phyloP scores from a whole-genome alignment of 495 filamentous ascomycete species.

The Staphylotrichum tortipilum region DNA sequence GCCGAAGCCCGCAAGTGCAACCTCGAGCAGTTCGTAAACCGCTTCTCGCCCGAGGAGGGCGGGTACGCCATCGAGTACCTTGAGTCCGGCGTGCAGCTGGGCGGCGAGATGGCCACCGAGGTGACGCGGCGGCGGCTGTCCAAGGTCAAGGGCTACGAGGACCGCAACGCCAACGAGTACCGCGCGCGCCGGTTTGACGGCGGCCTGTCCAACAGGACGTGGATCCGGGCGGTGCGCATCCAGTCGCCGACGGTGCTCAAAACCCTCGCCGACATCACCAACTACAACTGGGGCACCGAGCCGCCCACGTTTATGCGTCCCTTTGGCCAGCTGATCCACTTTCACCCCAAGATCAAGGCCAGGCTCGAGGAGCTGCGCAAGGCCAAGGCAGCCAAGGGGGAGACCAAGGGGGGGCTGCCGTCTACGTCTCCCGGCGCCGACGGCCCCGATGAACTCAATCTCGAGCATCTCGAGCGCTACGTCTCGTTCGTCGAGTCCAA shows the following conservation, averaged over 20 bases:
- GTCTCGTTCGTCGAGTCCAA: background rate
- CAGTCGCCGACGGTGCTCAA: background rate
- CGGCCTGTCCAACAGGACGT: background rate
- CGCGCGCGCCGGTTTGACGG: background rate
- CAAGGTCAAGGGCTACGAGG: background rate
- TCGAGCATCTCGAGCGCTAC: background rate
- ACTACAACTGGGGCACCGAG: background rate
- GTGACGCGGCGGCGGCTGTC: background rate
- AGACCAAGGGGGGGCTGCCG: no score
- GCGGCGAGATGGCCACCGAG: background rate
- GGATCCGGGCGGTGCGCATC: background rate
- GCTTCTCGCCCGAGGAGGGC: background rate
- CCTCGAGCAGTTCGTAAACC: background rate
- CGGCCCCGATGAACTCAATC: no score
- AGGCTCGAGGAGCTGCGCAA: background rate
- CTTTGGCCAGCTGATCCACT: background rate
- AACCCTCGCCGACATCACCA: background rate
- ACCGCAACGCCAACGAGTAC: background rate
- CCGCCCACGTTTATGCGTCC: background rate
- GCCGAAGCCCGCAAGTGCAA: background rate
- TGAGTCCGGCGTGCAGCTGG: background rate
- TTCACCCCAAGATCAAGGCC: background rate
- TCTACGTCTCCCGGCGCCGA: no score
- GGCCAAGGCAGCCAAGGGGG: background rate
- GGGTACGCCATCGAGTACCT: background rate